Evolutionary conservation across 164 flowering plant genomes (phyloP), one percentile per base, ranked within the genome.

Genomic region (Chloranthus sessilifolius): DNA sequence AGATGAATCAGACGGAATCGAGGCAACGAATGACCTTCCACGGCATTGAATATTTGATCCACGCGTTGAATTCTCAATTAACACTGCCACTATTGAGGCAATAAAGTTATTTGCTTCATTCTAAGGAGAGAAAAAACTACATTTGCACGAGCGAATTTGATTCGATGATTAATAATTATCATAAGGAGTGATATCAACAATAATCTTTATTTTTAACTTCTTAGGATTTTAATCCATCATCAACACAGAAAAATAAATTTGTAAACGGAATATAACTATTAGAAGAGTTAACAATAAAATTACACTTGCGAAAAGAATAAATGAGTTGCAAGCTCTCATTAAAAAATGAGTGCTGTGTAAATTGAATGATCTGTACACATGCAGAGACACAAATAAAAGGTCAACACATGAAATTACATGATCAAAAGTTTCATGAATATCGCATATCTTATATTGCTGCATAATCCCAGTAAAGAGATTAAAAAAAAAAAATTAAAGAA

Each of bases 11-110:
- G 77, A 71, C 42, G 75, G 62, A 69, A 60, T 67, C 22, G 82
- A 52, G 15, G 80, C 74, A 56, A 81, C 79, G 64, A 58, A 62
- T 36, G 74, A 62, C 57, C 62, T 64, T 38, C 72, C 72, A 45
- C 66, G 73, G 44, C 63, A 45, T 59, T 30, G 50, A 30, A 61
- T 46, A 16, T 58, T 54, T 28, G 66, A 47, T 35, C 51, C 53
- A 43, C 15, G 30, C 28, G 39, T 26, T 35, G 43, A 48, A 62
- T 50, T 43, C 21, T 43, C 38, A 27, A 1, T 30, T 25, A 34
- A 41, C 26, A 35, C 63, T 58, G 55, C 3, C 35, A 64, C 4
- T 21, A 22, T 7, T n/a, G n/a, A n/a, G n/a, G n/a, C n/a, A n/a
- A 48, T 37, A 15, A 60, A 60, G 41, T 25, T 60, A 35, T 17